Evolutionary conservation across 2,329 filamentous ascomycete genomes (phyloP), one percentile per base, ranked within the genome.

Genomic region (Venturia asperata): DNA sequence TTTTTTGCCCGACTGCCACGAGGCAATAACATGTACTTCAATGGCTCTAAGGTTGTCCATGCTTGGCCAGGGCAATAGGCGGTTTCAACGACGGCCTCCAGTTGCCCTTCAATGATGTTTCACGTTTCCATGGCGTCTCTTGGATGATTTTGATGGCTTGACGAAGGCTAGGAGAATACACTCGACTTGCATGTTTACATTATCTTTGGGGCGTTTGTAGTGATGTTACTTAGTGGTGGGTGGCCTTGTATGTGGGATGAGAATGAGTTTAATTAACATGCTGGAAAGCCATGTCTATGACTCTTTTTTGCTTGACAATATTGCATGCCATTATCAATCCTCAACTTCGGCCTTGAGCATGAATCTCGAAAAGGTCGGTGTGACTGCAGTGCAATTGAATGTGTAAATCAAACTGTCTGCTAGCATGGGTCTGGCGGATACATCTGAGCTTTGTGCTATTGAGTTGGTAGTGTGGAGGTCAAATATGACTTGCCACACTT

Each of bases 71-170:
- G 19, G 52, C 27, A 58, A n/a, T 11, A 37, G 13, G 11, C 30
- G 27, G 24, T 17, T 56, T 56, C 19, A 13, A 34, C 6, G 24
- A 56, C 5, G 15, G 52, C 30, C 13, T 58, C 19, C 30, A 21
- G 11, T 37, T 19, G 30, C 37, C 52, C 17, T 39, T 37, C 52
- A 37, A 10, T 58, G 30, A 37, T 58, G 15, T 37, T 37, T 58
- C 52, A 37, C 27, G 52, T 58, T 58, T 37, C 27, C 15, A 58
- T 58, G 52, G 52, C 52, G 52, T 58, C 30, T 58, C 27, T 58
- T 58, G 52, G 52, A 58, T 58, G 52, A 27, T 34, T 52, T 58
- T 58, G 52, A 58, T 21, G 52, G 52, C 27, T 58, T 58, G 52
- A 58, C 30, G 52, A 58, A 37, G 52, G 37, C 52, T n/a, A n/a